Conservation (phyloP, 768 basidiomycete genomes). For the Stropharia rugosoannulata region DNA sequence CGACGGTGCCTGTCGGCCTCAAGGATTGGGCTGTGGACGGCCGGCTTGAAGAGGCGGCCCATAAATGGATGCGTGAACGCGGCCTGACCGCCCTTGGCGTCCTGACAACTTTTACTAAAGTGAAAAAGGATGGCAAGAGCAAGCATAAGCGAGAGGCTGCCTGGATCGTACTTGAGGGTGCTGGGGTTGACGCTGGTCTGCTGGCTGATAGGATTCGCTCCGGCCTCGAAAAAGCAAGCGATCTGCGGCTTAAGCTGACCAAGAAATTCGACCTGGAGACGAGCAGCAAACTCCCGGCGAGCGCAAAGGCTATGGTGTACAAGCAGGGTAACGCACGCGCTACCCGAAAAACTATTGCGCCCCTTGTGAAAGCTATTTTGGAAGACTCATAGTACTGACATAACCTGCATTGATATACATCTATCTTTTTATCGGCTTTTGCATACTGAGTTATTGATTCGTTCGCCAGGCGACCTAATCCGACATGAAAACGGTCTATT, state of each 20-base stretch:
- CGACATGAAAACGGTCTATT: too few relatives aligned
- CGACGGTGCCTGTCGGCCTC: conserved; percentile 77
- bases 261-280: conserved; percentile 39
- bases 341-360: conserved; percentile 68
- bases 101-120: conserved; percentile 67
- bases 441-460: too few relatives aligned
- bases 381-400: conserved; percentile 27
- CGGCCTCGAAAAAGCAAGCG: conserved; percentile 56
- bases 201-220: conserved; percentile 52
- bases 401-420: too few relatives aligned
- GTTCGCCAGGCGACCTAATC: too few relatives aligned
- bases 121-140: conserved; percentile 31
- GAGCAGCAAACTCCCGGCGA: conserved; percentile 27
- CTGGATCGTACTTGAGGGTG: conserved; percentile 54
- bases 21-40: conserved; percentile 52
- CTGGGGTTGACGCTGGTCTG: conserved; percentile 20
- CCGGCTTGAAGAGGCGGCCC: conserved; percentile 35
- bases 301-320: conserved; percentile 51
- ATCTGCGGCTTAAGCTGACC: conserved; percentile 52
- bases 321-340: conserved; percentile 63
- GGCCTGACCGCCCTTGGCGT: conserved; percentile 72
- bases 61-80: conserved; percentile 66
- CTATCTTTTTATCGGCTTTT: too few relatives aligned
- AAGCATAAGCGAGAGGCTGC: conserved; percentile 69
- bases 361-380: conserved; percentile 59